These are phyloP conservation scores for Ogataea populi-albae DNA, from an alignment of 805 yeast genomes.

Conservation along the genomic window DNA sequence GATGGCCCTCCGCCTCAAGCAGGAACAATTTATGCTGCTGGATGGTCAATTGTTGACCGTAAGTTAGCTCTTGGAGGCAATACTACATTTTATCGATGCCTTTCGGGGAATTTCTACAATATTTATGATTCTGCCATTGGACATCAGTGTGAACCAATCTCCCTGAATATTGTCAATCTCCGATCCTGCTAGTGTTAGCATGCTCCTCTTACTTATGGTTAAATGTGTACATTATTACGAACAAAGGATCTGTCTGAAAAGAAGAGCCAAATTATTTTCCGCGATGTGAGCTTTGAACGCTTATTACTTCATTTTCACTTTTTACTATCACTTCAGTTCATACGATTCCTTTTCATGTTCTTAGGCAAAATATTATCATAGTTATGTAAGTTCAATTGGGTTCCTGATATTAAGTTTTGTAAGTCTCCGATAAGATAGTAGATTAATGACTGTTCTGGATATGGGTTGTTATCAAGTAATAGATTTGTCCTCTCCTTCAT, in stretches of 20 bases:
- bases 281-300: too few relatives aligned
- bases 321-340: too few relatives aligned
- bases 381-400: too few relatives aligned
- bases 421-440: background rate
- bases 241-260: too few relatives aligned
- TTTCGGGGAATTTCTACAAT: constrained; percentile 76
- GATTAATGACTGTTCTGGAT: background rate
- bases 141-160: constrained; percentile 59
- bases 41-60: constrained; percentile 58
- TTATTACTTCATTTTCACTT: too few relatives aligned
- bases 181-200: too few relatives aligned
- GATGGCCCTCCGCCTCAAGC: constrained; percentile 85
- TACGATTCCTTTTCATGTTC: too few relatives aligned
- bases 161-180: constrained; percentile 57
- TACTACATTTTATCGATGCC: constrained; percentile 68
- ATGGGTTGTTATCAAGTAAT: constrained; percentile 1
- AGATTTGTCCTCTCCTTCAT: constrained; percentile 3
- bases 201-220: too few relatives aligned
- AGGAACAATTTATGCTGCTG: constrained; percentile 63
- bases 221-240: too few relatives aligned
- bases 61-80: constrained; percentile 63
- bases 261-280: too few relatives aligned
- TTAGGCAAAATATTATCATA: too few relatives aligned
- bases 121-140: constrained; percentile 65
- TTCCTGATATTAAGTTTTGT: background rate